Base-by-base conservation (phyloP, 768 basidiomycete genomes). In the Panaeolus cyanescens region DNA sequence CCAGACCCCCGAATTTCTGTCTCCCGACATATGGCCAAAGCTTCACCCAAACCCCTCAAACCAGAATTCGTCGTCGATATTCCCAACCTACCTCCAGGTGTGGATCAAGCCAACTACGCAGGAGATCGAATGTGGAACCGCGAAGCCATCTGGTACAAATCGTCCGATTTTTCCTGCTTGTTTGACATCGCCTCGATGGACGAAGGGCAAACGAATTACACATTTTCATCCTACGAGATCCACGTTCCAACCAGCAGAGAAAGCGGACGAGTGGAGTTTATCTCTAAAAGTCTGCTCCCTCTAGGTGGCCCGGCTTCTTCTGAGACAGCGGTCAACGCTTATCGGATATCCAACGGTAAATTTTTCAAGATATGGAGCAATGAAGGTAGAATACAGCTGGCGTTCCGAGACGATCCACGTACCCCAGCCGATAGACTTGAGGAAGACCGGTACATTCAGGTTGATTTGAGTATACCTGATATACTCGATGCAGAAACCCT, bases 81-180 rank as follows among this genome's bases (percentile, higher is more conserved):
- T 6, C 45, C 45, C 45, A 28, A 50, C 17, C 45, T 50, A 28
- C 45, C 45, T 13, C 5, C 6, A 9, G 45, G 45, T 28, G 15
- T 50, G 12, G 25, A 50, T 28, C 25, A 25, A 28, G 22, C 45
- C 3, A 13, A 25, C 9, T 50, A 50, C 12, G 4, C 13, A 28
- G 45, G 45, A 6, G 45, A 50, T 50, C 45, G 45, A 28, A 50
- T 50, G 45, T 50, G 45, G 45, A 50, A 50, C 15, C 45, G 45
- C 25, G 45, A 50, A 28, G 45, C 45, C 13, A 50, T 50, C 45
- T 50, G 45, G 45, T 50, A 50, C 19, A 28, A 50, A 28, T 50
- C 45, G 15, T 25, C 45, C 12, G 8, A 50, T 13, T 50, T 50
- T 20, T 50, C 45, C 15, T n/a, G 22, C 12, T 25, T 50, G 2